Percentiles rank a stretch among this genome's conserved stretches.
phyloP scores from a whole-genome alignment of 2,329 filamentous ascomycete genomes.

The Exophiala oligosperma region DNA sequence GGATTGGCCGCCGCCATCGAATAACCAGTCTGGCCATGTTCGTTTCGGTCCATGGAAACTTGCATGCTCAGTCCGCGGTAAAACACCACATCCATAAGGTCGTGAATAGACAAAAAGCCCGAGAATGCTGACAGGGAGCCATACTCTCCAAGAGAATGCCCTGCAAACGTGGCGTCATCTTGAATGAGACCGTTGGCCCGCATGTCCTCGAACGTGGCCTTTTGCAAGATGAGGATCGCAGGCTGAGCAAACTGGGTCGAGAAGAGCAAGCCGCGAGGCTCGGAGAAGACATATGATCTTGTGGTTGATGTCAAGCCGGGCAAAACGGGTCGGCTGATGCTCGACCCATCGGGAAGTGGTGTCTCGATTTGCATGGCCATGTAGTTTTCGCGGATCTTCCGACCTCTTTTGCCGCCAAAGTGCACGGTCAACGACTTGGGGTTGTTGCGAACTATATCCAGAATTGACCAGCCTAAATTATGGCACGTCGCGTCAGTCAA shows the following conservation, averaged over 20 bases:
- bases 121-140: conserved; percentile 93
- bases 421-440: conserved; percentile 98
- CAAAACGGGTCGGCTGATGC: conserved; percentile 99
- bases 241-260: conserved; percentile 99
- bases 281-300: conserved; percentile 94
- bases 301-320: conserved; percentile 94
- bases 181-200: conserved; percentile 94
- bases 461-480: conserved; percentile 71
- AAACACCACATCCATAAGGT: conserved; percentile 96
- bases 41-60: conserved; percentile 96
- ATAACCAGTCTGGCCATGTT: conserved; percentile 90
- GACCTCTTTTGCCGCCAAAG: conserved; percentile 94
- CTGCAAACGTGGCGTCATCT: conserved; percentile 93
- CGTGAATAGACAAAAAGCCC: conserved; percentile 99
- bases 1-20: conserved; percentile 99
- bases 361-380: conserved; percentile 99
- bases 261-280: conserved; percentile 88
- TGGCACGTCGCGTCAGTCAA: not conserved
- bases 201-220: conserved; percentile 99
- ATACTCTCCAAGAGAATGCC: conserved; percentile 97
- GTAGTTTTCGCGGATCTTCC: conserved; percentile 97
- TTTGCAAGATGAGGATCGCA: conserved; percentile 97
- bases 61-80: conserved; percentile 99
- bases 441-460: conserved; percentile 99
- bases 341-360: conserved; percentile 83